Evolutionary conservation across 345 rosid species (phyloP), one percentile per base, ranked within the genome.

Genomic region (Corchorus capsularis): DNA sequence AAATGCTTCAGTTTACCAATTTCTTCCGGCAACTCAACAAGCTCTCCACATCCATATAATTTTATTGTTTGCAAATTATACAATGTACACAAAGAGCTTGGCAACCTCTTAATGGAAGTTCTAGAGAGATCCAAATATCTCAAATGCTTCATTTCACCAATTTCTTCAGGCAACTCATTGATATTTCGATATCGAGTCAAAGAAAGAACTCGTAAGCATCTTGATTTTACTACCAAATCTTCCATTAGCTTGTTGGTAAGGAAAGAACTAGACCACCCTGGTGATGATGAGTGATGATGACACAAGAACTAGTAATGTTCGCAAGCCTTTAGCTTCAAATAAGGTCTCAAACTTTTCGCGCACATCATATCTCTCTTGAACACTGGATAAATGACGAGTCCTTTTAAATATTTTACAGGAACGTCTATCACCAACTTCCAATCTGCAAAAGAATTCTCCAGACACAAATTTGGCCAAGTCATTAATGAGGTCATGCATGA

Each of bases 41-140:
- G 82, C 11, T n/a, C 27, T 2, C 14, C 5, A 16, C 89, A 86
- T 5, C 53, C 35, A 16, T 69, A 69, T 65, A 86, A 63, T 15
- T 65, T 46, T 13, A 86, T 41, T 19, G 83, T 83, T 70, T 86
- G 89, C 79, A 83, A 63, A 60, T 74, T 77, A 47, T 71, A 77
- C 77, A 83, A 78, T 17, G 65, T 65, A 75, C 79, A 4, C 34
- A 67, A 6, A 22, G 39, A 67, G 17, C 12, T 67, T 0, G 71
- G 77, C 65, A 79, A 63, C 0, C 17, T 8, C 12, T 11, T 22
- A 13, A 73, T 35, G 14, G 5, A 0, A n/a, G 79, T 64, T 0
- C 13, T 0, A 4, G 76, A 56, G 0, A 81, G 67, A 37, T 81
- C 22, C 13, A 77, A 32, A 53, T 77, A 54, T 0, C 54, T 34